These are phyloP conservation scores for Penicillium flavigenum DNA, from an alignment of 495 filamentous ascomycete species.

Conservation along the genomic window DNA sequence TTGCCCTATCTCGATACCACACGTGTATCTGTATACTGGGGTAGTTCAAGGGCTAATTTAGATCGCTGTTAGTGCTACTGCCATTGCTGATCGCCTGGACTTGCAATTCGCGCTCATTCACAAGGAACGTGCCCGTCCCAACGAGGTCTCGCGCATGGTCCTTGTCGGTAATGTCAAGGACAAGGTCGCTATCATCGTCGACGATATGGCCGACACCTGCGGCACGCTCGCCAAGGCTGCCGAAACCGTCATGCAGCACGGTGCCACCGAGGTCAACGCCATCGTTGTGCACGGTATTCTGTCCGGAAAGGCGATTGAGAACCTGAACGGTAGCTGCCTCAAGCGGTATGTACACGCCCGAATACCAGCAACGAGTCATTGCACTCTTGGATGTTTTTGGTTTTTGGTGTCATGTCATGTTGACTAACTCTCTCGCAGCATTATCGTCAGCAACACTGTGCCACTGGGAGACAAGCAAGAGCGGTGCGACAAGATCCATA, in stretches of 20 bases:
- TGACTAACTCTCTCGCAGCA: conserved; percentile 36
- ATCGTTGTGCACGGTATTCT: conserved; percentile 97
- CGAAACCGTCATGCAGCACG: conserved; percentile 84
- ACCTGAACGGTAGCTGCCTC: conserved; percentile 76
- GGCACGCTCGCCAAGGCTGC: conserved; percentile 93
- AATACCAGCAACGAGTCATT: neutral
- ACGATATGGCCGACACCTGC: conserved; percentile 88
- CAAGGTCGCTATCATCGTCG: conserved; percentile 74
- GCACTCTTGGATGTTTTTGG: neutral
- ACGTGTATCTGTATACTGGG: neutral
- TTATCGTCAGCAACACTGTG: conserved; percentile 98
- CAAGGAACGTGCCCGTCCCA: conserved; percentile 93
- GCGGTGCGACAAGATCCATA: conserved; percentile 72
- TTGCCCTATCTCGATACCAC: neutral
- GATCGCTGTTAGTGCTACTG: conserved; percentile 64
- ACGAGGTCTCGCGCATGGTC: conserved; percentile 96
- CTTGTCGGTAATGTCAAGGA: conserved; percentile 64
- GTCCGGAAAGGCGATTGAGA: conserved; percentile 87
- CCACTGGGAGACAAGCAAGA: conserved; percentile 76
- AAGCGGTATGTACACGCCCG: conserved; percentile 21
- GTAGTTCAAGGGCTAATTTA: conserved; percentile 10
- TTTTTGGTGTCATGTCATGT: neutral
- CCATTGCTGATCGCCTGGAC: conserved; percentile 91
- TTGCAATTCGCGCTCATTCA: conserved; percentile 97
- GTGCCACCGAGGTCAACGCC: conserved; percentile 82